These are phyloP conservation scores for Umbilicaria muhlenbergii DNA, from an alignment of 495 filamentous ascomycete species.

Conservation along the genomic window DNA sequence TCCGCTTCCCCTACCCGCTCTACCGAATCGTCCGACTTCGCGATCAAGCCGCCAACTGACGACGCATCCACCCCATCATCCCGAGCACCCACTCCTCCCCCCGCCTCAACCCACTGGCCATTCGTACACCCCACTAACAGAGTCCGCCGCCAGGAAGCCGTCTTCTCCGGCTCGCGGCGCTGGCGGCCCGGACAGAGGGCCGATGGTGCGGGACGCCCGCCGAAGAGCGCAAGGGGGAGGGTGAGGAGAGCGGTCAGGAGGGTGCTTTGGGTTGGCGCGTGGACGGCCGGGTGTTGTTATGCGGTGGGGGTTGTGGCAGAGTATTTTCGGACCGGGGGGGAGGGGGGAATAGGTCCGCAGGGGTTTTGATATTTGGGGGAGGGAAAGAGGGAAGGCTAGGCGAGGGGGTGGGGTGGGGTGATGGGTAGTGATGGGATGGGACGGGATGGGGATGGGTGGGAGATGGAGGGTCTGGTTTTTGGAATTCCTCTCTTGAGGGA, in stretches of 20 bases:
- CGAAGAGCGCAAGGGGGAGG: slow-evolving; percentile 12
- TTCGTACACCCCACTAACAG: slow-evolving; percentile 22
- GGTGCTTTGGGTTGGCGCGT: slow-evolving; percentile 38
- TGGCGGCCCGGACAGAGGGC: slow-evolving; percentile 18
- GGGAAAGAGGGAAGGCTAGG: too few relatives aligned
- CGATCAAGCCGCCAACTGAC: slow-evolving; percentile 1
- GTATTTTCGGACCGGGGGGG: slow-evolving; percentile 34
- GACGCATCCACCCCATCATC: slow-evolving; percentile 5
- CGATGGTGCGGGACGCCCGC: neutral
- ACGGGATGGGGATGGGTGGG: too few relatives aligned
- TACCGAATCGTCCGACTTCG: neutral
- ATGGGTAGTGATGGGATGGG: too few relatives aligned
- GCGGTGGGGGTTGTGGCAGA: slow-evolving; percentile 53
- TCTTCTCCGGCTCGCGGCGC: slow-evolving; percentile 31
- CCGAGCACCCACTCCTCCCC: neutral
- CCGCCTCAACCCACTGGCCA: too few relatives aligned
- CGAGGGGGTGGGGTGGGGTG: too few relatives aligned
- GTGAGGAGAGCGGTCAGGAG: slow-evolving; percentile 27
- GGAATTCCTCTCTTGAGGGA: too few relatives aligned
- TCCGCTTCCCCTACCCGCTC: slow-evolving; percentile 42
- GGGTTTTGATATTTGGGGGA: too few relatives aligned
- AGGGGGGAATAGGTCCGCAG: too few relatives aligned
- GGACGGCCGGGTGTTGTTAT: slow-evolving; percentile 49
- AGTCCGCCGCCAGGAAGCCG: slow-evolving; percentile 40
- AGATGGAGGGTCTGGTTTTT: too few relatives aligned